These are phyloP conservation scores for Phytophthora boehmeriae DNA, from an alignment of 352 stramenopile species.

Conservation along the genomic window DNA sequence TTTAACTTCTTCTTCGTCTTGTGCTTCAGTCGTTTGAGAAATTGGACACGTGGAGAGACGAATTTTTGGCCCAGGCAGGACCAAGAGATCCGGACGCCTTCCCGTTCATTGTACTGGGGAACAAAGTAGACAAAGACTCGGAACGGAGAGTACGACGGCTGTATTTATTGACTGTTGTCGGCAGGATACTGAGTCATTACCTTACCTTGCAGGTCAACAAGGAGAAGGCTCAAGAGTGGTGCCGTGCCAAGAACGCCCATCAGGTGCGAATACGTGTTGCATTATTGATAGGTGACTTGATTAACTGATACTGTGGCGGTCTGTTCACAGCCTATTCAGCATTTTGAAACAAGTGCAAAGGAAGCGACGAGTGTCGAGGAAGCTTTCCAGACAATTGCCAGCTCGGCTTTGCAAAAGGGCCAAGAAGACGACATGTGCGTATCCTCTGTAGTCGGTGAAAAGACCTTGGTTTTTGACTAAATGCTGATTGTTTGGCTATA, in stretches of 20 bases:
- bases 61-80: conserved; percentile 96
- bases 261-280: conserved; percentile 38
- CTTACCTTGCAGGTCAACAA: conserved; percentile 58
- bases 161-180: background rate
- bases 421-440: conserved; percentile 88
- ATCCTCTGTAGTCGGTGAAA: background rate
- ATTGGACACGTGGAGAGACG: conserved; percentile 96
- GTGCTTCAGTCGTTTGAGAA: conserved; percentile 94
- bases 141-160: conserved; percentile 63
- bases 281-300: background rate
- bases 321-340: conserved; percentile 86
- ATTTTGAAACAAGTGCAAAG: conserved; percentile 99
- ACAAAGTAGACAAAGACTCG: conserved; percentile 97
- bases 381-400: conserved; percentile 95
- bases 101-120: conserved; percentile 98
- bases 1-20: background rate
- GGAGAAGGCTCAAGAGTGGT: conserved; percentile 94
- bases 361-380: conserved; percentile 97
- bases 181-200: background rate
- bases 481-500: conserved; percentile 22
- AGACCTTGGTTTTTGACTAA: background rate
- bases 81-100: conserved; percentile 93
- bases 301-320: conserved; percentile 8
- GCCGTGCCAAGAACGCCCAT: conserved; percentile 82
- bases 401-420: conserved; percentile 86